Percentiles rank a stretch among this genome's conserved stretches.
These are phyloP conservation scores for Clitoria ternatea DNA, from an alignment of 306 rosid genomes.

Conservation along the genomic window DNA sequence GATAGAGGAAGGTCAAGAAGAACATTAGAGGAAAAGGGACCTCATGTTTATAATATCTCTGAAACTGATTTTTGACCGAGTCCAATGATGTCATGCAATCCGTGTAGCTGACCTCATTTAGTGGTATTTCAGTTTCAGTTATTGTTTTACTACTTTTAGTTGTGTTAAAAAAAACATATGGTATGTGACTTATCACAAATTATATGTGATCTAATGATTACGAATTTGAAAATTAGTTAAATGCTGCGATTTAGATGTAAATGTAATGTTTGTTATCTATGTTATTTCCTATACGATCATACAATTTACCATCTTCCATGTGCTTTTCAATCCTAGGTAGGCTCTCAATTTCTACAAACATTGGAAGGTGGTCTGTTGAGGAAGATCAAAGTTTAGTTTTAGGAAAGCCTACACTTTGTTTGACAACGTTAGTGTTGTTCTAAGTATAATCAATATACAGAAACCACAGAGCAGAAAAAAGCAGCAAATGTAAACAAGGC, in stretches of 20 bases:
- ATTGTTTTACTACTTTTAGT: neutral
- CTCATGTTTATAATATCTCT: no score
- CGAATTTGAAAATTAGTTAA: neutral
- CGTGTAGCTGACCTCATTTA: no score
- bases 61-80: no score
- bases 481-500: neutral
- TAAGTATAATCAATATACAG: neutral
- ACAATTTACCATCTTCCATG: neutral
- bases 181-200: neutral
- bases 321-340: neutral
- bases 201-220: neutral
- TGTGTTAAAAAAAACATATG: neutral
- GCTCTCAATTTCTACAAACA: neutral
- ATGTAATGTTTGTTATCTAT: neutral
- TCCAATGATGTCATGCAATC: no score
- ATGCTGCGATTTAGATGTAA: neutral
- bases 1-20: no score
- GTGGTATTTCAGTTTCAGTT: no score
- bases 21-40: no score
- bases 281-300: neutral
- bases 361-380: neutral
- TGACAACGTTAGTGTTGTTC: neutral
- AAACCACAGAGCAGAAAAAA: slow-evolving; percentile 14
- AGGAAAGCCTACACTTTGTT: neutral
- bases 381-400: neutral